Percentiles rank a stretch among this genome's conserved stretches.
These are phyloP conservation scores for Pichia sp. DNA, from an alignment of 1,139 yeast species.

Conservation along the genomic window DNA sequence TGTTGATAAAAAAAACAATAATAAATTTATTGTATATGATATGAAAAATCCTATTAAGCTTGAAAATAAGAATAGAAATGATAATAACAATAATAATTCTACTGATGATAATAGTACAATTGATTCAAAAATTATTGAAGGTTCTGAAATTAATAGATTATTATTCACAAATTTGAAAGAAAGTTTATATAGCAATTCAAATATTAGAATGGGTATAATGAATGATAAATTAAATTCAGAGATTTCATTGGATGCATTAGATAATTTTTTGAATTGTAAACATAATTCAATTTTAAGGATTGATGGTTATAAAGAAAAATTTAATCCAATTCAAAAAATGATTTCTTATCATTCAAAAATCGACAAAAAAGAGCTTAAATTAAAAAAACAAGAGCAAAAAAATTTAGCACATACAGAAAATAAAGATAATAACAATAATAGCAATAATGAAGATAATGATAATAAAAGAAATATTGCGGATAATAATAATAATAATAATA, in stretches of 20 bases:
- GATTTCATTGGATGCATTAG: slow-evolving; percentile 10
- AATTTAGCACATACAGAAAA: no score
- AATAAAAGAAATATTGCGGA: no score
- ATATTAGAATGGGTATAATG: slow-evolving; percentile 2
- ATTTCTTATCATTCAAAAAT: slow-evolving; percentile 9
- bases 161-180: slow-evolving; percentile 6
- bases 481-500: no score
- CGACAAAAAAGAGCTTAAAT: background rate
- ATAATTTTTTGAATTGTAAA: slow-evolving; percentile 10
- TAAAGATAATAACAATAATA: no score
- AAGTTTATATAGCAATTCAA: background rate
- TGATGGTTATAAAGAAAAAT: slow-evolving; percentile 12
- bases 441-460: no score
- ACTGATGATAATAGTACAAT: background rate
- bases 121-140: background rate
- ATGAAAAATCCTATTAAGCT: slow-evolving; percentile 5
- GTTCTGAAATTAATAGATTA: slow-evolving; percentile 1
- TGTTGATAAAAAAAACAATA: slow-evolving; percentile 21
- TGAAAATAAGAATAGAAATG: background rate
- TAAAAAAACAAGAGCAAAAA: background rate
- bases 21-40: slow-evolving; percentile 20
- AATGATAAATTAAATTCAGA: slow-evolving; percentile 5
- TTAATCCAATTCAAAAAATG: slow-evolving; percentile 6
- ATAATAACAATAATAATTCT: background rate
- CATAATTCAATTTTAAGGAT: slow-evolving; percentile 10